Conservation (phyloP, 441 rosid genomes). For the Mallotus japonicus region DNA sequence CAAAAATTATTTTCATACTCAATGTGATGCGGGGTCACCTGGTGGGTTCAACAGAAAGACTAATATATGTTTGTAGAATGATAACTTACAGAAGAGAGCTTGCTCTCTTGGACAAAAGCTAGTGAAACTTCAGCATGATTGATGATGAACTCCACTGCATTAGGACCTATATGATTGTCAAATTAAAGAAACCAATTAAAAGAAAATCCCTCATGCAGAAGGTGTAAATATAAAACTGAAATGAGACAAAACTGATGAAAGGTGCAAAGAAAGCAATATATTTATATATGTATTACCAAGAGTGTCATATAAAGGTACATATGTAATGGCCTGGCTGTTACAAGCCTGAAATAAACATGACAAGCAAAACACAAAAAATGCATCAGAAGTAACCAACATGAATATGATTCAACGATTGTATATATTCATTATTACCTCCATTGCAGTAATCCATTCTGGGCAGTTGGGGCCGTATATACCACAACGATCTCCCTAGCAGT, state of each 20-base stretch:
- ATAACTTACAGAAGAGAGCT: slow-evolving; percentile 62
- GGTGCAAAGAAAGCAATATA: too few relatives aligned
- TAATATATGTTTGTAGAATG: not conserved
- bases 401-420: not conserved
- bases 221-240: not conserved
- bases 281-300: slow-evolving; percentile 47
- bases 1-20: too few relatives aligned
- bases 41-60: too few relatives aligned
- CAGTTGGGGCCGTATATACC: slow-evolving; percentile 83
- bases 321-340: slow-evolving; percentile 68
- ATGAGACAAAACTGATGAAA: not conserved
- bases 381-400: not conserved
- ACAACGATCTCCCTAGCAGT: slow-evolving; percentile 66
- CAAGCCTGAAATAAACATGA: slow-evolving; percentile 60
- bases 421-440: slow-evolving; percentile 55
- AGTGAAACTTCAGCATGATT: slow-evolving; percentile 88
- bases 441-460: slow-evolving; percentile 76
- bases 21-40: too few relatives aligned
- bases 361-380: not conserved
- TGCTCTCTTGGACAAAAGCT: slow-evolving; percentile 75
- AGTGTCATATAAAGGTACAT: slow-evolving; percentile 82
- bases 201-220: not conserved
- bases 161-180: slow-evolving; percentile 49
- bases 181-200: not conserved
- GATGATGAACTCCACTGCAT: slow-evolving; percentile 85